These are phyloP conservation scores for Gossypium bickii DNA, from an alignment of 345 rosid species.

Conservation along the genomic window DNA sequence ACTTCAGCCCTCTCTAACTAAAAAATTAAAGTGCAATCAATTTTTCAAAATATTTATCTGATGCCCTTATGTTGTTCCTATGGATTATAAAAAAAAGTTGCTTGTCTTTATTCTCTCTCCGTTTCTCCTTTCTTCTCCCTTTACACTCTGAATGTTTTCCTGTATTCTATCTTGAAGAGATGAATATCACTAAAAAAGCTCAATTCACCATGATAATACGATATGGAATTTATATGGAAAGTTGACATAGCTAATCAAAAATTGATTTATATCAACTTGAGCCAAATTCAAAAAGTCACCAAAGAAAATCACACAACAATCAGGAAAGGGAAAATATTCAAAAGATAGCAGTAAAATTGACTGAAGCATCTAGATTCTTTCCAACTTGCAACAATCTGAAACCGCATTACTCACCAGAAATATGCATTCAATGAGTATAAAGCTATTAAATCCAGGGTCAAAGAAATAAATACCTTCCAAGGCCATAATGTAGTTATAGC, in stretches of 20 bases:
- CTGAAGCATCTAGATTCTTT: not conserved
- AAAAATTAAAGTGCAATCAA: not conserved
- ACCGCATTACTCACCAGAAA: not conserved
- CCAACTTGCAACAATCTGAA: not conserved
- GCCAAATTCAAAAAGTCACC: not conserved
- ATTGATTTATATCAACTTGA: not conserved
- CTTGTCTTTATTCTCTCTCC: not conserved
- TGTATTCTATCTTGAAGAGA: not conserved
- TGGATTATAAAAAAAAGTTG: not conserved
- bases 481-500: conserved; percentile 21
- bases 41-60: too few species aligned
- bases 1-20: not conserved
- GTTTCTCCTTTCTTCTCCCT: not conserved
- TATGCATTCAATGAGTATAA: not conserved
- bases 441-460: not conserved
- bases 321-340: not conserved
- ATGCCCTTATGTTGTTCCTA: not conserved
- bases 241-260: not conserved
- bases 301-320: not conserved
- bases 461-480: conserved; percentile 16
- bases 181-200: not conserved
- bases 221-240: not conserved
- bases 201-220: not conserved
- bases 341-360: not conserved
- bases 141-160: not conserved